These are phyloP conservation scores for Melocanna baccifera DNA, from an alignment of 176 grass and related monocot genomes.

Conservation along the genomic window DNA sequence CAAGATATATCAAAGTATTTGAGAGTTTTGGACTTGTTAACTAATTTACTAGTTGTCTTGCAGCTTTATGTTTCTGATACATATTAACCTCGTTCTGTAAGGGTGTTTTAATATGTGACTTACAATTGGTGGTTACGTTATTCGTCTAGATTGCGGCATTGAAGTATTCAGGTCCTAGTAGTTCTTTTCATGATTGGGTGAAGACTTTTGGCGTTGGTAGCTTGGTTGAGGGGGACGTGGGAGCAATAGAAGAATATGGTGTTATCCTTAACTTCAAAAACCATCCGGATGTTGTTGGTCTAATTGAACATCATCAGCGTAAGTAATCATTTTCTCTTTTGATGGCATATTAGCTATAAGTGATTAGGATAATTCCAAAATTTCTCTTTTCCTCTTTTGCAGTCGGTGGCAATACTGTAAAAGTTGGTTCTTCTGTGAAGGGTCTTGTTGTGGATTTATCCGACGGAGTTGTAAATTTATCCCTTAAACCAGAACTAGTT, in stretches of 20 bases:
- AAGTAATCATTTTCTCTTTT: constrained; percentile 30
- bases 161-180: constrained; percentile 53
- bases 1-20: not conserved
- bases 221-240: constrained; percentile 77
- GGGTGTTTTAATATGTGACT: constrained; percentile 19
- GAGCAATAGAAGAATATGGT: constrained; percentile 79
- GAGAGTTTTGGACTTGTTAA: not conserved
- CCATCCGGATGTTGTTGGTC: constrained; percentile 80
- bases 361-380: not conserved
- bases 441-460: constrained; percentile 86
- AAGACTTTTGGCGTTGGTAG: constrained; percentile 63
- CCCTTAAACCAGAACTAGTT: constrained; percentile 77
- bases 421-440: constrained; percentile 72
- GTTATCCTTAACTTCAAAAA: constrained; percentile 80
- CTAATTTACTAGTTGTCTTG: constrained; percentile 10
- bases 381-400: constrained; percentile 9
- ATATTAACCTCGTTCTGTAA: constrained; percentile 8
- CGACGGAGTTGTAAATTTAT: constrained; percentile 88
- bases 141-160: constrained; percentile 57
- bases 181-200: constrained; percentile 53
- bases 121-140: not conserved
- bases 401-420: constrained; percentile 55
- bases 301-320: constrained; percentile 93
- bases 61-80: not conserved
- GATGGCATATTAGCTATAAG: not conserved